Conservation (phyloP, 2,329 filamentous ascomycete species). For the Neoscytalidium dimidiatum region DNA sequence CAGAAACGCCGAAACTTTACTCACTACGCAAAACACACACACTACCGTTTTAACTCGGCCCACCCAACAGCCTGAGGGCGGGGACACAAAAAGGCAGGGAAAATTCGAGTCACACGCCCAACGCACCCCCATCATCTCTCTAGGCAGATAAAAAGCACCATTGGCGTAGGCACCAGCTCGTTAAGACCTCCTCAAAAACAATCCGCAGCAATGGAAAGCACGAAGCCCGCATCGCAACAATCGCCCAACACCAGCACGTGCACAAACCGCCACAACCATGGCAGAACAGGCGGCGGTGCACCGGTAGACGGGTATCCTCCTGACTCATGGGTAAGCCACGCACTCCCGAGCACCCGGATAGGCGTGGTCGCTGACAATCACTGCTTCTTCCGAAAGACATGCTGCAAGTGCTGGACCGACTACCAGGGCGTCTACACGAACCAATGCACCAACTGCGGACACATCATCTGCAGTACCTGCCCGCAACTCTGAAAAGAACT, state of each 20-base stretch:
- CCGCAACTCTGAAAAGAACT: not conserved
- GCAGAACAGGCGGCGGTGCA: not conserved
- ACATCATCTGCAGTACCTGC: not conserved
- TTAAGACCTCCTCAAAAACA: not conserved
- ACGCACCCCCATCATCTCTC: not conserved
- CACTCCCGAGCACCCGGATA: too few relatives aligned
- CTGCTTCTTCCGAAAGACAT: not conserved
- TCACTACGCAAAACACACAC: not conserved
- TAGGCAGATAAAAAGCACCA: not conserved
- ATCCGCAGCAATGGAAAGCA: not conserved
- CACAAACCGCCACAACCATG: not conserved
- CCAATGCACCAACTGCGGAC: conserved; percentile 1
- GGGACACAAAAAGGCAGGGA: not conserved
- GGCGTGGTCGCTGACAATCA: not conserved
- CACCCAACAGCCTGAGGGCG: not conserved
- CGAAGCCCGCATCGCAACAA: not conserved
- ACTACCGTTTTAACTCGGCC: not conserved
- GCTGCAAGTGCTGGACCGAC: conserved; percentile 13
- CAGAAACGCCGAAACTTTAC: not conserved
- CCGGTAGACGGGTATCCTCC: not conserved
- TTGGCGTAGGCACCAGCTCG: too few relatives aligned
- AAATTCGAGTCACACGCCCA: not conserved
- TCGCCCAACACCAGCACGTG: not conserved
- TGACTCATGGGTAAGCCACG: not conserved
- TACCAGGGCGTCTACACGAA: conserved; percentile 6